These are phyloP conservation scores for Elsinoe perseae DNA, from an alignment of 2,329 filamentous ascomycete species.

Conservation along the genomic window DNA sequence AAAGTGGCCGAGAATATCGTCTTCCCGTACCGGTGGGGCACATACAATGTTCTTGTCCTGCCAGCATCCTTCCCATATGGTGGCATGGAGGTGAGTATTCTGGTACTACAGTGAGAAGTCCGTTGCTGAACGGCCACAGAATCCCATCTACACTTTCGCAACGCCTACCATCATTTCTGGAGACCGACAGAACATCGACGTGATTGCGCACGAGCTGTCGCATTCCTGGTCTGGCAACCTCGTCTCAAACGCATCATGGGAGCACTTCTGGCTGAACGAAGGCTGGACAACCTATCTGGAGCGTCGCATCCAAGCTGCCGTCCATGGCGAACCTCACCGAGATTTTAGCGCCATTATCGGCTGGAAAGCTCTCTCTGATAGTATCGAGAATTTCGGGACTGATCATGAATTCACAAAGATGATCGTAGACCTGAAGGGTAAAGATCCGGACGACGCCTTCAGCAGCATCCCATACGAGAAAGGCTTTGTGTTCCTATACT, in stretches of 20 bases:
- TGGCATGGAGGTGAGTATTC: conserved; percentile 41
- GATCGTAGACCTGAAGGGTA: conserved; percentile 75
- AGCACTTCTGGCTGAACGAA: conserved; percentile 65
- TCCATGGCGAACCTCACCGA: conserved; percentile 78
- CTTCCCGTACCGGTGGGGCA: conserved; percentile 86
- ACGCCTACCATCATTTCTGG: conserved; percentile 92
- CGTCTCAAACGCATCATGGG: conserved; percentile 71
- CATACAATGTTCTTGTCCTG: conserved; percentile 87
- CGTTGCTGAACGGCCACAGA: conserved; percentile 67
- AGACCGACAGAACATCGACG: conserved; percentile 75
- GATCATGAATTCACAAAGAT: conserved; percentile 93
- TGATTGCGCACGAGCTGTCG: conserved; percentile 78
- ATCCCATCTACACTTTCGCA: conserved; percentile 89
- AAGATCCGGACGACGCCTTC: conserved; percentile 94
- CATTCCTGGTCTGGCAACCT: conserved; percentile 85
- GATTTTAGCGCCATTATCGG: conserved; percentile 95
- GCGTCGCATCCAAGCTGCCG: conserved; percentile 65
- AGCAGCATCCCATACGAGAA: conserved; percentile 92
- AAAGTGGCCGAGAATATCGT: conserved; percentile 72
- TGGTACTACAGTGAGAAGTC: conserved; percentile 48
- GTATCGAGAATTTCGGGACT: conserved; percentile 67
- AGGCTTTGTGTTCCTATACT: conserved; percentile 88
- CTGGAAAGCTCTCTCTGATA: conserved; percentile 81
- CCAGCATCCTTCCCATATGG: conserved; percentile 87
- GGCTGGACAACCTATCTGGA: conserved; percentile 96